Conservation (phyloP, 225 moss, liverwort and hornwort genomes). For the Neckera pumila region DNA sequence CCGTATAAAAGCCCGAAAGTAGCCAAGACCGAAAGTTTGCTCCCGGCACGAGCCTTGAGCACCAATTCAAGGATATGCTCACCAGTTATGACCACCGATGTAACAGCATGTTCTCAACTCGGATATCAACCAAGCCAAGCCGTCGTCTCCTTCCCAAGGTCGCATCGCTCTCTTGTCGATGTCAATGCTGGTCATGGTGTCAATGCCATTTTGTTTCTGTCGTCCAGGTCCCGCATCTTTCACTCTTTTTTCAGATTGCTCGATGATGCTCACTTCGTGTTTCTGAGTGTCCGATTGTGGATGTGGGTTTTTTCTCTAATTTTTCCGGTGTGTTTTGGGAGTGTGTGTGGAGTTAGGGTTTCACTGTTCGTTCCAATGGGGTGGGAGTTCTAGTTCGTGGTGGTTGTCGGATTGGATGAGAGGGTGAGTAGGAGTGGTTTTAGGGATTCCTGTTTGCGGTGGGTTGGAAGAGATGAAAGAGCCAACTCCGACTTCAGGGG, state of each 20-base stretch:
- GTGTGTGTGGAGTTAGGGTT: conserved; percentile 13
- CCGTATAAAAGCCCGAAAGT: no score
- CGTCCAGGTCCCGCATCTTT: background rate
- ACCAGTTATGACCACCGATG: background rate
- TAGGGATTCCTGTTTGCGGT: background rate
- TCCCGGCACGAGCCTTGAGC: no score
- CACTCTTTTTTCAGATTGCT: background rate
- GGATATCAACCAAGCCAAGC: background rate
- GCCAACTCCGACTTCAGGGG: conserved; percentile 38
- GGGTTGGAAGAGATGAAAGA: conserved; percentile 35
- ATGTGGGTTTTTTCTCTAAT: background rate
- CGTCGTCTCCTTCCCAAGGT: background rate
- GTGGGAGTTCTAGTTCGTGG: background rate
- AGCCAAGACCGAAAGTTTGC: no score
- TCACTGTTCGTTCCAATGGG: background rate
- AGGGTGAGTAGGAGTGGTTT: background rate
- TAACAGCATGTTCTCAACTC: background rate
- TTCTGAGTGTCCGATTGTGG: background rate
- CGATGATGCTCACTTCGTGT: background rate
- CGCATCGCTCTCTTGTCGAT: background rate
- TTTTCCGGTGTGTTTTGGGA: background rate
- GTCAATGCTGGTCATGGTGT: background rate
- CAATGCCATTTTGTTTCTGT: background rate
- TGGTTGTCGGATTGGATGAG: background rate
- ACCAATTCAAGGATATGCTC: background rate